A percentile compares a stretch with the other conserved stretches of the same genome.
phyloP scores from a whole-genome alignment of 1,284 basidiomycete species.

The Puccinia horiana region DNA sequence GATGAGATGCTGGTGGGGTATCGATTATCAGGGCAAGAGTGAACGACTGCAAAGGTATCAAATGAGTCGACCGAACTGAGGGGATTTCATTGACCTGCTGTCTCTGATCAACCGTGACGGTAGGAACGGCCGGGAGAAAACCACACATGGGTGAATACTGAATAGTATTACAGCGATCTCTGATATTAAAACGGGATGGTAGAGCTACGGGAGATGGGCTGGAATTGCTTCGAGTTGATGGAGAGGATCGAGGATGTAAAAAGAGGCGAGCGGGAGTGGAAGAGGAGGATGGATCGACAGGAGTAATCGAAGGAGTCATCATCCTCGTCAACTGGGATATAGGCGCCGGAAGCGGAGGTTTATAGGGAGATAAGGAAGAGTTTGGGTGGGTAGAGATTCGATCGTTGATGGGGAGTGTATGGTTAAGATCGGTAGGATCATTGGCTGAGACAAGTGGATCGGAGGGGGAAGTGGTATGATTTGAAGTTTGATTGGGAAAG shows the following conservation, averaged over 20 bases:
- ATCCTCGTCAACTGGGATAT: conserved; percentile 47
- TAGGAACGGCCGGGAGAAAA: background rate
- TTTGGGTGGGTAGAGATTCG: conserved; percentile 3
- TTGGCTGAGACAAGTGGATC: background rate
- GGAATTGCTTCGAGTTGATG: conserved; percentile 46
- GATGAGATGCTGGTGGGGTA: conserved; percentile 41
- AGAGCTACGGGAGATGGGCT: conserved; percentile 42
- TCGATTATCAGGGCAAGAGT: conserved; percentile 50
- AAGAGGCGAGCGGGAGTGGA: conserved; percentile 11
- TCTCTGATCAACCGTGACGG: conserved; percentile 9
- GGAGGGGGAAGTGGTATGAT: background rate
- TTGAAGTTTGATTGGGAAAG: background rate
- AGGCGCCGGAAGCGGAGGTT: conserved; percentile 19
- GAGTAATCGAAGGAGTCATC: conserved; percentile 43
- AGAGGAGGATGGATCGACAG: conserved; percentile 15
- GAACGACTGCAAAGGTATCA: conserved; percentile 44
- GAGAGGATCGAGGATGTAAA: background rate
- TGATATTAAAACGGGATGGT: conserved; percentile 16
- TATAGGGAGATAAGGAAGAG: conserved; percentile 25
- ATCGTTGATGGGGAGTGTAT: conserved; percentile 12
- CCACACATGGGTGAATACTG: conserved; percentile 25
- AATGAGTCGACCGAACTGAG: background rate
- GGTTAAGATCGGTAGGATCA: background rate
- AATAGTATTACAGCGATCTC: conserved; percentile 10
- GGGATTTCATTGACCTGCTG: background rate